These are phyloP conservation scores for Aquanectria penicillioides DNA, from an alignment of 2,329 filamentous ascomycete species.

Conservation along the genomic window DNA sequence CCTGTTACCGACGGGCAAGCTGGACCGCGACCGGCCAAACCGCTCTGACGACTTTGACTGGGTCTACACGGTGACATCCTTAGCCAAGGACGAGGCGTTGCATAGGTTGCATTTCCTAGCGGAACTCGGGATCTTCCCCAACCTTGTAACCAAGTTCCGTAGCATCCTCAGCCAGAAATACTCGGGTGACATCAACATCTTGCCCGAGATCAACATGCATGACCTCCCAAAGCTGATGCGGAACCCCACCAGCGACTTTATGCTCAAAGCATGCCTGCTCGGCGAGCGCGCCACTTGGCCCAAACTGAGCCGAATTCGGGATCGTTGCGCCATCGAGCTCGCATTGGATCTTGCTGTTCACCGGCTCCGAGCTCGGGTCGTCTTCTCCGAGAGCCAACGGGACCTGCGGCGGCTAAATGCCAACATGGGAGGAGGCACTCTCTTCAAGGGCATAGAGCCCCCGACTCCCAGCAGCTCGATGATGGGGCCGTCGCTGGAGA, in stretches of 20 bases:
- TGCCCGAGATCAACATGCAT: constrained; percentile 79
- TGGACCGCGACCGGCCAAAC: constrained; percentile 39
- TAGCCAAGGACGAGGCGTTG: constrained; percentile 82
- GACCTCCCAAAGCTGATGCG: constrained; percentile 81
- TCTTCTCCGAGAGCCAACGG: constrained; percentile 73
- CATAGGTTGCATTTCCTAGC: constrained; percentile 84
- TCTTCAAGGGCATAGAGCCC: constrained; percentile 34
- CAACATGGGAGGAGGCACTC: constrained; percentile 40
- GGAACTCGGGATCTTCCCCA: constrained; percentile 84
- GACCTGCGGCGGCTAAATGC: constrained; percentile 62
- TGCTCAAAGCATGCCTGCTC: constrained; percentile 78
- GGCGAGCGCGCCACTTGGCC: constrained; percentile 94
- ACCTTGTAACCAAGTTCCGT: constrained; percentile 78
- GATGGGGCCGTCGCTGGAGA: constrained; percentile 33
- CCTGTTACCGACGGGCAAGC: constrained; percentile 50
- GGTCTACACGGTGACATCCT: constrained; percentile 73
- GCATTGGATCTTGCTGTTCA: constrained; percentile 82
- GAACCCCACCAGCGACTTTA: constrained; percentile 89
- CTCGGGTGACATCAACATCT: constrained; percentile 93
- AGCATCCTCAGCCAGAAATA: constrained; percentile 92
- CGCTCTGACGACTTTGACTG: constrained; percentile 60
- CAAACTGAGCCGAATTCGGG: constrained; percentile 83
- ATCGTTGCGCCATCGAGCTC: constrained; percentile 88
- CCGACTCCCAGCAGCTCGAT: constrained; percentile 27
- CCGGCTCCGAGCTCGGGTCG: constrained; percentile 71